A percentile compares a stretch with the other conserved stretches of the same genome.
These are phyloP conservation scores for Pelargonium citronellum DNA, from an alignment of 441 rosid species.

Conservation along the genomic window DNA sequence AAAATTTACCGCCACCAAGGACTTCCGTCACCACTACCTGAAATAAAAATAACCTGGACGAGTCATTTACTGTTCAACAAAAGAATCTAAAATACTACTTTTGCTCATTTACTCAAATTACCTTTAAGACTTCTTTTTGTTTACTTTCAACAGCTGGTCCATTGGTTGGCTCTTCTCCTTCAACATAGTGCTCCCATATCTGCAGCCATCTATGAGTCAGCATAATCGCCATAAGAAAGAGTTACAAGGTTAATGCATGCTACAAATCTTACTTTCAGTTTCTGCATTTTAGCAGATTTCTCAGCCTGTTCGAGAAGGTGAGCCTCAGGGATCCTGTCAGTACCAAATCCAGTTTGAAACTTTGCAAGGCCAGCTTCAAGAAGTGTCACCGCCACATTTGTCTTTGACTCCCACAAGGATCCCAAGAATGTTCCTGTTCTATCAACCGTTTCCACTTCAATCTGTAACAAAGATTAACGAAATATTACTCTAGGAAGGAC, in stretches of 20 bases:
- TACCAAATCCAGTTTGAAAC: conserved; percentile 76
- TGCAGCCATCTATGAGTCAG: conserved; percentile 28
- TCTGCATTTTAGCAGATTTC: conserved; percentile 74
- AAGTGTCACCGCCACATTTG: conserved; percentile 63
- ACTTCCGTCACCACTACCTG: conserved; percentile 40
- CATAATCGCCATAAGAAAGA: neutral
- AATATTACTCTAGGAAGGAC: neutral
- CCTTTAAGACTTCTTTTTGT: conserved; percentile 88
- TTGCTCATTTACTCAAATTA: conserved; percentile 23
- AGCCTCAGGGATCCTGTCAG: conserved; percentile 73
- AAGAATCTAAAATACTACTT: neutral
- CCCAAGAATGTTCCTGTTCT: conserved; percentile 97
- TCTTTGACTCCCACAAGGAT: conserved; percentile 79
- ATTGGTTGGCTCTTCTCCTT: conserved; percentile 80
- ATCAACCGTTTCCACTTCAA: conserved; percentile 87
- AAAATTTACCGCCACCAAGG: conserved; percentile 78
- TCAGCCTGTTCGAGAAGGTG: conserved; percentile 87
- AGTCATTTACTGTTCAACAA: neutral
- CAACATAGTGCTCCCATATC: conserved; percentile 97
- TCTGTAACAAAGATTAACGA: conserved; percentile 37
- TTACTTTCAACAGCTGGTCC: conserved; percentile 61
- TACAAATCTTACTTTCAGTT: conserved; percentile 57
- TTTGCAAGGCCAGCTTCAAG: conserved; percentile 95
- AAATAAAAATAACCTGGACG: conserved; percentile 14
- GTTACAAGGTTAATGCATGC: neutral